Base-by-base conservation (phyloP, 192 early-diverging fungal genomes). In the Lobosporangium transversale region DNA sequence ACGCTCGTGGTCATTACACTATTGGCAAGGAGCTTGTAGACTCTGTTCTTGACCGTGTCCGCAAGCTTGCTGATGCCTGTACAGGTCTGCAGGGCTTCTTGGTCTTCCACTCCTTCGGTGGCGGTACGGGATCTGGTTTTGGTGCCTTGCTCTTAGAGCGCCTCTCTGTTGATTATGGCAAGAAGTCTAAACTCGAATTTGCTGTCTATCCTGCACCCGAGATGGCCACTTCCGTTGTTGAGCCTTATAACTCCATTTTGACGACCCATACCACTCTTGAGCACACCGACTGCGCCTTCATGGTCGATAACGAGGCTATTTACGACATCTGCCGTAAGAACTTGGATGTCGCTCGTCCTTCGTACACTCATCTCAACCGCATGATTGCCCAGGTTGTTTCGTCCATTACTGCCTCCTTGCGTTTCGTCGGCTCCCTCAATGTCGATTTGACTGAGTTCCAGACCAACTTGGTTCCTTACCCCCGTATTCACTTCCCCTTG, bases 151-250 rank as follows among this genome's bases (percentile, higher is more conserved):
- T 99, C 57, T 87, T 99, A 61, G 98, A 99, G 88, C 97, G 98
- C 81, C 88, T 99, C 52, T 98, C 97, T 44, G 96, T 98, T 66
- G 98, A 99, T 86, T 99, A 99, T 83, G 97, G 98, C 83, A 99
- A 99, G 86, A 99, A 99, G 92, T 98, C 96, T 81, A 99, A 99
- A 92, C 92, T 99, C 79, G 96, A 98, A 88, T 99, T 98, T 84
- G 96, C 95, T 15, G 95, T 98, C 54, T 98, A 98, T 88, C 97
- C 97, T 32, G 96, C 97, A 52, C 97, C 97, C 68, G 95, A 94
- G 83, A 92, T 98, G 48, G 93, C 97, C 75, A 98, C 95, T 68
- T 91, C 95, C 58, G 95, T 97, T 62, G 95, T 98, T 43, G 96
- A 98, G 88, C 96, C 96, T 66, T 97, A 97, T 89, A 97, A 98